phyloP scores from a whole-genome alignment of 331 rosid genomes.

The Quercus lobata region DNA sequence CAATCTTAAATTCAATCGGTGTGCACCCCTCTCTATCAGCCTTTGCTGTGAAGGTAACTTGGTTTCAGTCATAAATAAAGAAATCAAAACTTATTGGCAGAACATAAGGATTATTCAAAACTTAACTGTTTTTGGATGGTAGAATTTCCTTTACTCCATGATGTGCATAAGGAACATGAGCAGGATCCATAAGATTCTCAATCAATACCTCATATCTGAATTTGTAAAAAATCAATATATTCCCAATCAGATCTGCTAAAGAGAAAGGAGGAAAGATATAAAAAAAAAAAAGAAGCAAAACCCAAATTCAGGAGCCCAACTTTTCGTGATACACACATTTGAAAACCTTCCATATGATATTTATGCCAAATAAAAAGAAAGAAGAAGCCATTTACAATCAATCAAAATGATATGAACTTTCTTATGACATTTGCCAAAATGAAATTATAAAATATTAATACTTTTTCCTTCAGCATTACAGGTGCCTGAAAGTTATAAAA shows the following conservation, averaged over 20 bases:
- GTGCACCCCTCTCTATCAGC: no score
- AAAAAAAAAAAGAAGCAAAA: neutral
- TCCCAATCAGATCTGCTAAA: neutral
- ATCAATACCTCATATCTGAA: slow-evolving; percentile 78
- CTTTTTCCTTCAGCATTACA: neutral
- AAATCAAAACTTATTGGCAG: no score
- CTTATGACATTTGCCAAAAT: neutral
- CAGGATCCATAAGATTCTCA: slow-evolving; percentile 87
- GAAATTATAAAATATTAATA: neutral
- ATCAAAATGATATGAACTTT: neutral
- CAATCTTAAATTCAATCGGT: no score
- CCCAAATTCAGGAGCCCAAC: neutral
- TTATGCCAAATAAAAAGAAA: neutral
- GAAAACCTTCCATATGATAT: neutral
- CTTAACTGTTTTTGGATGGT: no score
- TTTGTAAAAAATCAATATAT: slow-evolving; percentile 9
- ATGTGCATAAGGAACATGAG: slow-evolving; percentile 82
- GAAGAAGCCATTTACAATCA: neutral
- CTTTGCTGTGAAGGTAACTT: no score
- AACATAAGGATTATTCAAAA: no score
- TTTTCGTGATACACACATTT: neutral
- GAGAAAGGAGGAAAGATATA: neutral
- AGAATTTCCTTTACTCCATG: slow-evolving; percentile 35
- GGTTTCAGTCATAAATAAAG: no score
- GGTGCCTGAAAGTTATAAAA: neutral